Base-by-base conservation (phyloP, 2,329 filamentous ascomycete species). In the Neurospora sp. region DNA sequence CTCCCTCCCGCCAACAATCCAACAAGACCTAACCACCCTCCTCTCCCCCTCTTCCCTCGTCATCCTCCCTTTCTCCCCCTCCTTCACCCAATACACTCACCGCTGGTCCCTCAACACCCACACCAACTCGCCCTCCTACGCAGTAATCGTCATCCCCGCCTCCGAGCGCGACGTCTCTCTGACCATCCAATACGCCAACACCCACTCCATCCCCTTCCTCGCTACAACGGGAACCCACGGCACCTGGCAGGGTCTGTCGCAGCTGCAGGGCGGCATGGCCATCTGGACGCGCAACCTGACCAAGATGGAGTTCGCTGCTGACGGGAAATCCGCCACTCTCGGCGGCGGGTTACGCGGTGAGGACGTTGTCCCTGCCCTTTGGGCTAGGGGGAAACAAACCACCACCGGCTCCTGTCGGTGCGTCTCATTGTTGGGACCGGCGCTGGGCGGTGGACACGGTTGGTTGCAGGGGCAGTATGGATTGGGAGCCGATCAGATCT, bases 391-490 rank as follows among this genome's bases (percentile, higher is more conserved):
- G 1, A 71, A 71, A 23, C 71, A 72, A 38, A 70, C 69, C 0
- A 43, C 38, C 19, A 71, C 52, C 9, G 68, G 67, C 3, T 38
- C 46, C 8, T 71, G 69, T 11, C 38, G 66, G 15, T 73, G 73
- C n/a, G 68, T 71, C 1, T 40, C 66, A 4, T 33, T 72, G 15
- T 10, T 66, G 0, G 68, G 68, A 0, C 62, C 68, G 1, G 67
- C 38, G 6, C 62, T 73, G n/a, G 72, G 72, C 1, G 70, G 72
- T 23, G 73, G 89, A 88, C 1, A 89, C 86, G 1, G 86, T 87
- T 13, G 89, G 89, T 11, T 90, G 91, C 78, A 90, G 87, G 79
- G 90, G 85, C 86, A 86, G 68, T 83, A 90, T 75, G 89, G 90
- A 1, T 86, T 88, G 69, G 91, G 91, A 72, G 87, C 90, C 75